Percentiles rank a stretch among this genome's conserved stretches.
These are phyloP conservation scores for Vanrija sp. DNA, from an alignment of 1,284 basidiomycete genomes.

Conservation along the genomic window DNA sequence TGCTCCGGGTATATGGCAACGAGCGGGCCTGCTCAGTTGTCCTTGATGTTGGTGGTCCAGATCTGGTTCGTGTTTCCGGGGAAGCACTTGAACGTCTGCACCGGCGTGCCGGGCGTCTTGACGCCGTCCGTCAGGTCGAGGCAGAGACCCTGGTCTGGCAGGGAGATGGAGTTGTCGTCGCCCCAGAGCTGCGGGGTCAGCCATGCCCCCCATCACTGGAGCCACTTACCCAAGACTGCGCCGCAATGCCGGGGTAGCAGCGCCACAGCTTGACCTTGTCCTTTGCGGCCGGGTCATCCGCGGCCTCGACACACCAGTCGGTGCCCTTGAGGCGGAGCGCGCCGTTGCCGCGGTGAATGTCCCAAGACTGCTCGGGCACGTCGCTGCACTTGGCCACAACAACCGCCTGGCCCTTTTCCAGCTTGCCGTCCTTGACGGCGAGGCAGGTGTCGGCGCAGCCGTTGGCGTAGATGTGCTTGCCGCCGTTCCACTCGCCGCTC, in stretches of 20 bases:
- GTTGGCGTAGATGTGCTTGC: too few relatives aligned
- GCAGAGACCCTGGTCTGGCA: conserved; percentile 6
- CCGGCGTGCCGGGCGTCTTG: background rate
- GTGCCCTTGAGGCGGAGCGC: background rate
- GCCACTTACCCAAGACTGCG: conserved; percentile 3
- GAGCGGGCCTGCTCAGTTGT: too few relatives aligned
- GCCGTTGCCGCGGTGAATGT: background rate
- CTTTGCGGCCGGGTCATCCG: background rate
- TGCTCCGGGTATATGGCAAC: too few relatives aligned
- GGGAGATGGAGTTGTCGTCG: too few relatives aligned
- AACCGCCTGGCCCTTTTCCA: too few relatives aligned
- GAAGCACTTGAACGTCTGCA: background rate
- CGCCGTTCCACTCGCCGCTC: too few relatives aligned
- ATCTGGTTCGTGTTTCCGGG: background rate
- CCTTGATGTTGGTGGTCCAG: background rate
- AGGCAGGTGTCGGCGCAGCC: too few relatives aligned
- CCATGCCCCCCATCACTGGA: too few relatives aligned
- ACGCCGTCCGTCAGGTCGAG: conserved; percentile 1
- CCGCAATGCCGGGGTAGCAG: conserved; percentile 1
- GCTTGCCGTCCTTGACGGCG: too few relatives aligned
- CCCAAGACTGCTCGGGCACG: too few relatives aligned
- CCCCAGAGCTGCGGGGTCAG: too few relatives aligned
- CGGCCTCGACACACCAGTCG: background rate
- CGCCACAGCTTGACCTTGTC: conserved; percentile 5
- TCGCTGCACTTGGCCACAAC: too few relatives aligned